These are phyloP conservation scores for Hebeloma cylindrosporum DNA, from an alignment of 768 basidiomycete species.

Conservation along the genomic window DNA sequence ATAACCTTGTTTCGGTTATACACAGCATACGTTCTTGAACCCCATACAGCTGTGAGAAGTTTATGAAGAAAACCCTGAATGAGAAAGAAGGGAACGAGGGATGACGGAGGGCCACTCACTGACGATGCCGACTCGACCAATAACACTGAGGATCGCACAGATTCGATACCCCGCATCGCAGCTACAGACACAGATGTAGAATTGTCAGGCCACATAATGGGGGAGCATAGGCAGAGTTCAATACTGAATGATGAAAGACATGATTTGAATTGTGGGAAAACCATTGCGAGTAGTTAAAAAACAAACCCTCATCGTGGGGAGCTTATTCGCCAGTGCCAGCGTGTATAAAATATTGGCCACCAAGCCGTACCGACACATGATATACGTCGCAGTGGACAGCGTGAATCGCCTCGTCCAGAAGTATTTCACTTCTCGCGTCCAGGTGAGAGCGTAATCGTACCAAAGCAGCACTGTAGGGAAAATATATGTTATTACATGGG, in stretches of 20 bases:
- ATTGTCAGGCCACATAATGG: too few relatives aligned
- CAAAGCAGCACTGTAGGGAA: conserved; percentile 4
- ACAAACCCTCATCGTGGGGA: conserved; percentile 6
- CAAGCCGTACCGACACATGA: conserved; percentile 11
- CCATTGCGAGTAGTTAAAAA: too few relatives aligned
- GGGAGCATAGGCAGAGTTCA: too few relatives aligned
- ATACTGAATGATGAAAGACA: too few relatives aligned
- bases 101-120: not conserved
- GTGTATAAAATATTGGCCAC: conserved; percentile 10
- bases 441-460: conserved; percentile 12
- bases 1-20: conserved; percentile 6
- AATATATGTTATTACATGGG: not conserved
- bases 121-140: conserved; percentile 9
- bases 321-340: conserved; percentile 8
- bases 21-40: conserved; percentile 8
- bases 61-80: too few relatives aligned
- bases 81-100: not conserved
- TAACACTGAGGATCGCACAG: conserved; percentile 6
- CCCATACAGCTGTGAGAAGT: conserved; percentile 6
- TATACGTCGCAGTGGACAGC: conserved; percentile 7
- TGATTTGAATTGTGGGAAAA: too few relatives aligned
- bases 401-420: conserved; percentile 6
- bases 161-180: conserved; percentile 12
- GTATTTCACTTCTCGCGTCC: conserved; percentile 8
- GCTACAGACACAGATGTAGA: too few relatives aligned